Conservation (phyloP, 345 rosid species). For the Euphorbia peplus region DNA sequence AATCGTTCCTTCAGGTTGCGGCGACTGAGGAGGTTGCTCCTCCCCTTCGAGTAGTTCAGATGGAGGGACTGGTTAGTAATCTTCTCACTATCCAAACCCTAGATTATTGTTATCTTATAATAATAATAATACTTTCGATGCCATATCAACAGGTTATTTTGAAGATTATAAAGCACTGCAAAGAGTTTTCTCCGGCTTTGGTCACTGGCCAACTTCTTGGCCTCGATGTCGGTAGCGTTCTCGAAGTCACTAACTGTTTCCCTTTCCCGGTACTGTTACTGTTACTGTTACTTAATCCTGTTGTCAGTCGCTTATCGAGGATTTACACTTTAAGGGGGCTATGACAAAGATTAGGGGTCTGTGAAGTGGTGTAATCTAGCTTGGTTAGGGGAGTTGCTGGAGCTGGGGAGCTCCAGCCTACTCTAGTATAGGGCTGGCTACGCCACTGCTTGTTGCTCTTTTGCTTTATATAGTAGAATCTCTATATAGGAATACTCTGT, state of each 20-base stretch:
- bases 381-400: no score
- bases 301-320: no score
- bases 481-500: no score
- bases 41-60: slow-evolving; percentile 95
- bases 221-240: slow-evolving; percentile 95
- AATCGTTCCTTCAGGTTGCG: slow-evolving; percentile 84
- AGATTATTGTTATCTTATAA: no score
- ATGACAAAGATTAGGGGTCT: no score
- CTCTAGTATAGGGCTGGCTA: no score
- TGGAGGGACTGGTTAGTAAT: slow-evolving; percentile 81
- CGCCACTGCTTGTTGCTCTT: no score
- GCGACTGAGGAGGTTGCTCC: slow-evolving; percentile 78
- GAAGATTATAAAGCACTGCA: slow-evolving; percentile 96
- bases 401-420: no score
- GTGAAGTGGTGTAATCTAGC: no score
- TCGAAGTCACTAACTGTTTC: slow-evolving; percentile 97
- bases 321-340: no score
- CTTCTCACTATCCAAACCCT: background rate
- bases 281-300: no score
- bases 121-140: no score
- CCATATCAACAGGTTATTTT: slow-evolving; percentile 73
- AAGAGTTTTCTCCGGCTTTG: slow-evolving; percentile 88
- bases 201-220: slow-evolving; percentile 99
- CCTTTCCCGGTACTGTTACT: slow-evolving; percentile 96
- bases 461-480: background rate